Evolutionary conservation across 345 rosid genomes (phyloP), one percentile per base, ranked within the genome.

Genomic region (Citrus trifoliata): DNA sequence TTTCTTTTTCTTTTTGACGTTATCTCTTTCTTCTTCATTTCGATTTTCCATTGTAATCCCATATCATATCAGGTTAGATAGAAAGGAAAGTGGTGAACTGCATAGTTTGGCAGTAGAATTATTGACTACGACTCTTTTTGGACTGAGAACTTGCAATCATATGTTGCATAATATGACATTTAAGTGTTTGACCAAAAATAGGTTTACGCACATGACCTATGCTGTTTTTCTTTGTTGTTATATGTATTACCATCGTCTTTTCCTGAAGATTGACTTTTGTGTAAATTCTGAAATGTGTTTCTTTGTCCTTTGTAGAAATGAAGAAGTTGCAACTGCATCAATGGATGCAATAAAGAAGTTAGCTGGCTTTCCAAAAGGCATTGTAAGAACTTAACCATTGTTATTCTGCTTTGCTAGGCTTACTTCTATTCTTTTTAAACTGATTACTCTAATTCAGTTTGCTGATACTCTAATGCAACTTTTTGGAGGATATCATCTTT

Each of bases 271-370:
- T 22, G 63, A 40, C 40, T 56, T 33, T 37, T 69, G 5, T 58
- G 74, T 22, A 18, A 27, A 60, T 61, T 81, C 28, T 60, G 35
- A 72, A 73, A 73, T 83, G 71, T 38, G 32, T 53, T 46, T 63
- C 22, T 7, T 73, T 46, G 66, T 70, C 74, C 30, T 73, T 55
- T 86, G 78, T 79, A 95, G 98, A 30, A 81, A 92, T 70, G 98
- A 93, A 83, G 85, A 90, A 82, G 94, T 90, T 78, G 93, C 98
- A 76, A 22, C 89, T 80, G 90, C 97, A 80, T 87, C 99, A 76
- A 86, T 76, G 76, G 89, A 88, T 82, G 88, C 97, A 64, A 90
- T 93, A 55, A 86, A 82, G 86, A 85, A 78, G 73, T 83, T 92
- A 82, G 97, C 94, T 74, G 75, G 77, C 81, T 84, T 86, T 78